These are phyloP conservation scores for Pythium dissimile DNA, from an alignment of 352 stramenopile genomes.

Conservation along the genomic window DNA sequence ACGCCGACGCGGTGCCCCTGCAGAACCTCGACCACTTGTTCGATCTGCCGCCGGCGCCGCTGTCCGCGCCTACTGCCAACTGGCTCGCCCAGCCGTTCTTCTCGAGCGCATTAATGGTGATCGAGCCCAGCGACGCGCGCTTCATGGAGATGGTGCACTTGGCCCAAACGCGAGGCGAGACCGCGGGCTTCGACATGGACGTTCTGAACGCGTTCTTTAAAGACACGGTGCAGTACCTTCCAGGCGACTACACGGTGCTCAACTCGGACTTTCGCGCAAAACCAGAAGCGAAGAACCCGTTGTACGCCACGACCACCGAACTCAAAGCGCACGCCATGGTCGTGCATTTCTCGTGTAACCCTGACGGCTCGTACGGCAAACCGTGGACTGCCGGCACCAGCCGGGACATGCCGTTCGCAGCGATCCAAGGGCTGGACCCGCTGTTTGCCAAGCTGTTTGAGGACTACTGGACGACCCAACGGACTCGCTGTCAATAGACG, in stretches of 20 bases:
- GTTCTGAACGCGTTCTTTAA: slow-evolving; percentile 25
- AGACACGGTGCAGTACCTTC: slow-evolving; percentile 11
- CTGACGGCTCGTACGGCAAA: slow-evolving; percentile 6
- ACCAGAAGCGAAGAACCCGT: not conserved
- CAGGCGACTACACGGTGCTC: slow-evolving; percentile 25
- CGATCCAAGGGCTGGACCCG: no score
- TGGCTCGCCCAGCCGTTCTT: slow-evolving; percentile 24
- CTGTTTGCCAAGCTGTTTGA: no score
- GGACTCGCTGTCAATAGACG: no score
- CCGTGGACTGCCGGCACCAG: no score
- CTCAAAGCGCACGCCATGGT: slow-evolving; percentile 1
- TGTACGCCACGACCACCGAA: slow-evolving; percentile 8
- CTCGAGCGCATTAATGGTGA: slow-evolving; percentile 16
- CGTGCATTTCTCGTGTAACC: slow-evolving; percentile 6
- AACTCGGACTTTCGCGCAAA: slow-evolving; percentile 20
- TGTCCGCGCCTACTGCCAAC: slow-evolving; percentile 23
- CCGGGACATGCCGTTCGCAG: no score
- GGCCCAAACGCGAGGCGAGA: not conserved
- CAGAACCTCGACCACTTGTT: slow-evolving; percentile 31
- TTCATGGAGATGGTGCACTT: slow-evolving; percentile 16
- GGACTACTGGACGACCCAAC: no score
- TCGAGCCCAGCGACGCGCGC: slow-evolving; percentile 14
- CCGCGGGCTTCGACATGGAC: slow-evolving; percentile 26
- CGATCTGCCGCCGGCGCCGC: not conserved
- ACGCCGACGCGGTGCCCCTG: slow-evolving; percentile 23